A percentile compares a stretch with the other conserved stretches of the same genome.
These are phyloP conservation scores for Candida freyschussii DNA, from an alignment of 1,139 yeast genomes.

Conservation along the genomic window DNA sequence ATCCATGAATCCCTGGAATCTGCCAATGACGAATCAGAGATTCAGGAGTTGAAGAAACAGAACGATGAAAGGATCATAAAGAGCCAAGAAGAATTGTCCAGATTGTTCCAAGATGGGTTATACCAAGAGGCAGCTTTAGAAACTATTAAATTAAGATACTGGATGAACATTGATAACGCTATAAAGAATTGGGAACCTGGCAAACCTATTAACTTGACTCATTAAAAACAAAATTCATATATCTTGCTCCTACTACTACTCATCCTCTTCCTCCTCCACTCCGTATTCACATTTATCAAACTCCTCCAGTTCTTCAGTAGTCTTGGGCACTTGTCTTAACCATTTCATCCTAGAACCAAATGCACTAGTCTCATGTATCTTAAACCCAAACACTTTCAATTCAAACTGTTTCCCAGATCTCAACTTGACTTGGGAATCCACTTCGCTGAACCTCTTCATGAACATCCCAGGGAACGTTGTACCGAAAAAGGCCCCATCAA, in stretches of 20 bases:
- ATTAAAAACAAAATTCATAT: no score
- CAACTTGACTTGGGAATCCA: constrained; percentile 48
- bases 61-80: constrained; percentile 28
- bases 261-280: constrained; percentile 68
- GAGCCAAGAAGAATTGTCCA: constrained; percentile 33
- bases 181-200: constrained; percentile 64
- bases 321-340: constrained; percentile 74
- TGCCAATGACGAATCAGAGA: constrained; percentile 35
- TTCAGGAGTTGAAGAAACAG: constrained; percentile 22
- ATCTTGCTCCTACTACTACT: no score
- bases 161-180: constrained; percentile 74
- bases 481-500: constrained; percentile 97
- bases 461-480: constrained; percentile 92
- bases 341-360: constrained; percentile 95
- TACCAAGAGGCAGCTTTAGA: constrained; percentile 57
- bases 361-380: constrained; percentile 64
- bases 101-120: constrained; percentile 35
- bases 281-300: constrained; percentile 58
- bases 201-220: constrained; percentile 10
- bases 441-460: constrained; percentile 83
- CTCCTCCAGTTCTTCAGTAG: constrained; percentile 54
- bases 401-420: constrained; percentile 50
- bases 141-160: constrained; percentile 73
- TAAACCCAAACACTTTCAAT: constrained; percentile 83
- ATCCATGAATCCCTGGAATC: constrained; percentile 73